These are phyloP conservation scores for Dioscorea zingiberensis DNA, from an alignment of 106 monocot genomes.

Conservation along the genomic window DNA sequence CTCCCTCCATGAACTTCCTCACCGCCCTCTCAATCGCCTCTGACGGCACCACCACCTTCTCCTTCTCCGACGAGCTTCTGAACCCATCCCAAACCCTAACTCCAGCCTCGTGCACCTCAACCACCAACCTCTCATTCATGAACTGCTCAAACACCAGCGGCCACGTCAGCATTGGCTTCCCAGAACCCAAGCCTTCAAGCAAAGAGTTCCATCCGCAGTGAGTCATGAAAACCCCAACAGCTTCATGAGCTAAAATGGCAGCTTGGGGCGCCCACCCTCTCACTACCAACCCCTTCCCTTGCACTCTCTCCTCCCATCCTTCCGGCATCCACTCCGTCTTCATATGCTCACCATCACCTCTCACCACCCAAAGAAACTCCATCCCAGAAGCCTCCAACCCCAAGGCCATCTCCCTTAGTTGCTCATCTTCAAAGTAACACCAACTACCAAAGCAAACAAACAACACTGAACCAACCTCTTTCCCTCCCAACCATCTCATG, in stretches of 20 bases:
- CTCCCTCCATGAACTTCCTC: too few relatives aligned
- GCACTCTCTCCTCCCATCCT: conserved; percentile 3
- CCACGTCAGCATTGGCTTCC: conserved; percentile 16
- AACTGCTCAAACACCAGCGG: conserved; percentile 11
- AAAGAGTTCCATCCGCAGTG: conserved; percentile 21
- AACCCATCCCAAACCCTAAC: conserved; percentile 5
- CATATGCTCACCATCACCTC: background rate
- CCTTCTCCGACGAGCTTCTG: background rate
- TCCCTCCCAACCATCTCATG: conserved; percentile 9
- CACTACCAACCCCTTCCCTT: conserved; percentile 3
- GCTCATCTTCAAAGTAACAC: conserved; percentile 7
- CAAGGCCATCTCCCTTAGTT: background rate
- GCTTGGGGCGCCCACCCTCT: conserved; percentile 10
- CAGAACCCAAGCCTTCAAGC: conserved; percentile 2
- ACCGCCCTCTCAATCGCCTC: too few relatives aligned
- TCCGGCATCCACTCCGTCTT: background rate
- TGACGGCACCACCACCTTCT: too few relatives aligned
- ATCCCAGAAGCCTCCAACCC: background rate
- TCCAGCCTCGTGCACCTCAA: background rate
- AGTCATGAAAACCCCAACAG: conserved; percentile 3
- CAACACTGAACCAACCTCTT: background rate
- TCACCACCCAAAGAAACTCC: background rate
- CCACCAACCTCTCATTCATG: conserved; percentile 13
- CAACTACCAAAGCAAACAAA: conserved; percentile 6
- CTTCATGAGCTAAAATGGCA: background rate